These are phyloP conservation scores for Halenospora varia DNA, from an alignment of 495 filamentous ascomycete genomes.

Conservation along the genomic window DNA sequence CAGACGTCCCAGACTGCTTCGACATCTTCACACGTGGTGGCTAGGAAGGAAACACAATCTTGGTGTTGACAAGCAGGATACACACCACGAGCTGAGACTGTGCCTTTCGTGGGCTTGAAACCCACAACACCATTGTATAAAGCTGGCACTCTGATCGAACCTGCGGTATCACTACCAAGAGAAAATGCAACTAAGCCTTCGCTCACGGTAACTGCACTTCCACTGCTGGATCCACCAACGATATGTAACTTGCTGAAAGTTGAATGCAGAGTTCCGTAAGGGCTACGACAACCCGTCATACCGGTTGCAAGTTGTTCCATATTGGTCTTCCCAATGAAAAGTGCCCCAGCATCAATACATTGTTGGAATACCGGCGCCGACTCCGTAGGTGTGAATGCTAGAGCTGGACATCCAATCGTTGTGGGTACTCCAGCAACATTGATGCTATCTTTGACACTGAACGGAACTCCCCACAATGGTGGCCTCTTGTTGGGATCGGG, in stretches of 20 bases:
- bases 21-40: constrained; percentile 46
- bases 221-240: constrained; percentile 55
- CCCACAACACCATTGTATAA: constrained; percentile 63
- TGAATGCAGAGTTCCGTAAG: constrained; percentile 22
- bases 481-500: constrained; percentile 13
- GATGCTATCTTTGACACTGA: constrained; percentile 55
- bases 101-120: constrained; percentile 64
- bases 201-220: constrained; percentile 53
- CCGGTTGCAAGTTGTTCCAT: constrained; percentile 54
- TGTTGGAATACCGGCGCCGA: constrained; percentile 14
- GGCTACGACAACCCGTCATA: constrained; percentile 29
- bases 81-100: constrained; percentile 53
- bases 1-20: constrained; percentile 51
- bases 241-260: constrained; percentile 20
- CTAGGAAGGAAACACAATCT: constrained; percentile 58
- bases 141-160: constrained; percentile 58
- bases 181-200: constrained; percentile 57
- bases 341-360: constrained; percentile 33
- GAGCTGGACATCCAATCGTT: constrained; percentile 18
- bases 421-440: constrained; percentile 20
- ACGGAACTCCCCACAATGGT: constrained; percentile 49
- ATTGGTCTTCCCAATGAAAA: constrained; percentile 53
- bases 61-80: constrained; percentile 58
- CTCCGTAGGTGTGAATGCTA: constrained; percentile 10
- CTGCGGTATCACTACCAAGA: constrained; percentile 64